A percentile compares a stretch with the other conserved stretches of the same genome.
phyloP scores from a whole-genome alignment of 2,329 filamentous ascomycete genomes.

The Exserohilum rostratum region DNA sequence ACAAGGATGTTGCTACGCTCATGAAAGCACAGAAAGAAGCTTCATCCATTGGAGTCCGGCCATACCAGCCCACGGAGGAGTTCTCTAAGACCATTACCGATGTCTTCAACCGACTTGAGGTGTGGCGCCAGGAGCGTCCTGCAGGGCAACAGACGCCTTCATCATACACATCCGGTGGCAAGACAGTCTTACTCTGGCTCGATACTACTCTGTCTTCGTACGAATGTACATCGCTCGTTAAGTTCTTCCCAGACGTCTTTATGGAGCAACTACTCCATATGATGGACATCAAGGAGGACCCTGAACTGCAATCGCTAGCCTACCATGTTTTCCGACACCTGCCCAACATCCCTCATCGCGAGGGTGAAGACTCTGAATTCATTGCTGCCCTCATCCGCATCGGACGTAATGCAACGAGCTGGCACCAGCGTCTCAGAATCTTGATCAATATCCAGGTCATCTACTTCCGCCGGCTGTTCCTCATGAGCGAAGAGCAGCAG shows the following conservation, averaged over 20 bases:
- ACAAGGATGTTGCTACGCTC: constrained; percentile 76
- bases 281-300: constrained; percentile 99
- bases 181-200: constrained; percentile 94
- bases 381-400: constrained; percentile 87
- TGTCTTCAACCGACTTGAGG: constrained; percentile 79
- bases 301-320: constrained; percentile 89
- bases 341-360: constrained; percentile 90
- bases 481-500: constrained; percentile 76
- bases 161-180: constrained; percentile 92
- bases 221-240: constrained; percentile 87
- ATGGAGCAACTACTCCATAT: constrained; percentile 95
- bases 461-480: constrained; percentile 94
- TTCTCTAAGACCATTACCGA: constrained; percentile 74
- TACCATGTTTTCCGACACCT: constrained; percentile 97
- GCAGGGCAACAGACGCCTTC: constrained; percentile 93
- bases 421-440: constrained; percentile 94
- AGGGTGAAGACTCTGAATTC: constrained; percentile 83
- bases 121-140: constrained; percentile 82
- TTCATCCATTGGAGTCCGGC: constrained; percentile 82
- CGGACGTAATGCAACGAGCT: constrained; percentile 80
- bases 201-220: constrained; percentile 89
- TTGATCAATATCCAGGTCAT: constrained; percentile 99
- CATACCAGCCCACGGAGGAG: constrained; percentile 78
- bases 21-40: constrained; percentile 78
- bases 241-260: constrained; percentile 88